A percentile compares a stretch with the other conserved stretches of the same genome.
These are phyloP conservation scores for Tuber microsphaerosporum DNA, from an alignment of 495 filamentous ascomycete species.

Conservation along the genomic window DNA sequence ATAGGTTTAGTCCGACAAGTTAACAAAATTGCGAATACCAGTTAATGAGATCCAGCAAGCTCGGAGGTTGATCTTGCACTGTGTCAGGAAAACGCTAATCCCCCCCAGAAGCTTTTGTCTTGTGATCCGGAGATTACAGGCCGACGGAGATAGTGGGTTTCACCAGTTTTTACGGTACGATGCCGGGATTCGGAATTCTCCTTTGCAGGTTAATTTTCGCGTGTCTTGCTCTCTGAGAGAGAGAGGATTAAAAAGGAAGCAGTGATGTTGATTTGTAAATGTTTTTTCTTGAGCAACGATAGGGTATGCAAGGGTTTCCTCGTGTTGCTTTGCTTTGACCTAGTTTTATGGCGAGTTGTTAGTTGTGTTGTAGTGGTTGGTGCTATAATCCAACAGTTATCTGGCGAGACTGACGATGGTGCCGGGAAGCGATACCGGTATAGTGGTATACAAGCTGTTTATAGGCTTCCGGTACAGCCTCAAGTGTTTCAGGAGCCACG, in stretches of 20 bases:
- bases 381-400: conserved; percentile 3
- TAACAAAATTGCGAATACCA: too few species aligned
- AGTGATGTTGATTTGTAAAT: background rate
- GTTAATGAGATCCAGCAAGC: too few species aligned
- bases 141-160: too few species aligned
- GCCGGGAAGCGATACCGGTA: background rate
- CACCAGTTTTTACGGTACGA: too few species aligned
- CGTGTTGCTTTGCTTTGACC: conserved; percentile 6
- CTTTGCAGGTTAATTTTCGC: background rate
- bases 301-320: conserved; percentile 1
- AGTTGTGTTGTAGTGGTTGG: background rate
- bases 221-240: background rate
- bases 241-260: background rate
- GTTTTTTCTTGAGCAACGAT: background rate
- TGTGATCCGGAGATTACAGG: too few species aligned
- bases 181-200: background rate
- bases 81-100: too few species aligned
- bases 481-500: background rate
- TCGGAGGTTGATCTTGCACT: too few species aligned
- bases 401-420: background rate
- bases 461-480: background rate
- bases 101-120: too few species aligned
- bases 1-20: too few species aligned
- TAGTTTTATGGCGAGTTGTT: background rate
- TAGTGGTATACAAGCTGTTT: background rate